A percentile compares a stretch with the other conserved stretches of the same genome.
Evolutionary conservation across 176 grass and related monocot genomes (phyloP).

Genomic region (Puccinellia tenuiflora): DNA sequence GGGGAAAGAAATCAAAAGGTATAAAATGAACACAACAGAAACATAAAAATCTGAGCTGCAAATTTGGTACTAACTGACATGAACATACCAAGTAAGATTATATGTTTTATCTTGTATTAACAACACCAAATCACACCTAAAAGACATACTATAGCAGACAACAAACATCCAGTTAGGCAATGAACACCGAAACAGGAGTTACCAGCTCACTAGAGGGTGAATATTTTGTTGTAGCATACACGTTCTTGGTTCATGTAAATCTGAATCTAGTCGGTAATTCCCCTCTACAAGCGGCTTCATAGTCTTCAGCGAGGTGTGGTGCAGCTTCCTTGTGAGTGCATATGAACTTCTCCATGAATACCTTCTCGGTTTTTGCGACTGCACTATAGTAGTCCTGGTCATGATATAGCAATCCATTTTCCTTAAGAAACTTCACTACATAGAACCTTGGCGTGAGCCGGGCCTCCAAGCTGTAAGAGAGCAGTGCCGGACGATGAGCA

Average conservation of each 20-base stretch:
- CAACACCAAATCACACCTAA: background rate
- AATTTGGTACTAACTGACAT: background rate
- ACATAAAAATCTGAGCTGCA: background rate
- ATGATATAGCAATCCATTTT: background rate
- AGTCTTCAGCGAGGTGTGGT: too few relatives aligned
- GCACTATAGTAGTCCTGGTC: background rate
- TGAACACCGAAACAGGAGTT: background rate
- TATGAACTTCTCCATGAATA: background rate
- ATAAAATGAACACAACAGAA: background rate
- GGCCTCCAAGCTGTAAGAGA: too few relatives aligned
- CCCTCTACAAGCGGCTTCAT: too few relatives aligned
- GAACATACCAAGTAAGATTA: background rate
- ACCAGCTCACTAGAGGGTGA: background rate
- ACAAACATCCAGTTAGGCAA: background rate
- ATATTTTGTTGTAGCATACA: background rate
- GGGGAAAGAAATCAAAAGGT: background rate
- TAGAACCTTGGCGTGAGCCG: too few relatives aligned
- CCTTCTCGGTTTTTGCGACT: rapidly evolving
- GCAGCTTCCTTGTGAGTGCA: background rate
- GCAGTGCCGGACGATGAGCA: too few relatives aligned
- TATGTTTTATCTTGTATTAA: background rate
- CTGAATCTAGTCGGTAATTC: too few relatives aligned
- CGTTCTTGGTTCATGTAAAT: too few relatives aligned
- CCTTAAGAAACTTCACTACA: background rate
- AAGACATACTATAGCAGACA: background rate